Base-by-base conservation (phyloP, 202 grass and related monocot genomes). In the Setaria viridis region DNA sequence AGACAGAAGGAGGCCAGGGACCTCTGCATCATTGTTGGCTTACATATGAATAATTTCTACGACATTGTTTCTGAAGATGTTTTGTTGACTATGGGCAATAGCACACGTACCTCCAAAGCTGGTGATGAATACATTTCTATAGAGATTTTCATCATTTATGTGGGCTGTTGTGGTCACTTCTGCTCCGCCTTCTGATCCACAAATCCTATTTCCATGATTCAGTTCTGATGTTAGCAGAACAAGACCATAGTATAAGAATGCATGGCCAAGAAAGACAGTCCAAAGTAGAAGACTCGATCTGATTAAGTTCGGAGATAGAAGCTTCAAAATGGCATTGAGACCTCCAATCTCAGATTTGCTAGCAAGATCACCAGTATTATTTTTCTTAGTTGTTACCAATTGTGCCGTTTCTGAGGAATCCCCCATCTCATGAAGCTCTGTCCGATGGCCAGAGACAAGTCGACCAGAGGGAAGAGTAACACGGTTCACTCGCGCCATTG, bases 211-310 rank as follows among this genome's bases (percentile, higher is more conserved):
- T 85, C 92, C 93, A 15, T 92, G 91, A 71, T 94, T 99, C 74
- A 99, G 63, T 60, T 96, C 93, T 49, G 93, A 88, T 20, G 97
- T 96, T 73, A 96, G 81, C 56, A 99, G 79, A 82, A 99, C 96
- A 85, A 99, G 85, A 46, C 93, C 96, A 7, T 99, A 99, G 76
- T 99, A 99, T 60, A 93, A 89, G 90, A 99, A 99, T 48, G 96
- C 96, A 62, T 94, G 92, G 15, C 93, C 90, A 85, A 96, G 90
- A 78, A 99, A 99, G 55, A 99, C 96, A 21, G 80, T 88, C 96
- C 96, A 99, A 77, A 96, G 90, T 67, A 99, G 88, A 87, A 99
- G 78, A 70, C 82, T 96, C 51, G 93, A 87, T 88, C 80, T 83
- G 70, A 99, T 57, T 84, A 99, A 90, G 77, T 94, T 99, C 49